phyloP scores from a whole-genome alignment of 768 basidiomycete species.

The Pulveroboletus sp. region DNA sequence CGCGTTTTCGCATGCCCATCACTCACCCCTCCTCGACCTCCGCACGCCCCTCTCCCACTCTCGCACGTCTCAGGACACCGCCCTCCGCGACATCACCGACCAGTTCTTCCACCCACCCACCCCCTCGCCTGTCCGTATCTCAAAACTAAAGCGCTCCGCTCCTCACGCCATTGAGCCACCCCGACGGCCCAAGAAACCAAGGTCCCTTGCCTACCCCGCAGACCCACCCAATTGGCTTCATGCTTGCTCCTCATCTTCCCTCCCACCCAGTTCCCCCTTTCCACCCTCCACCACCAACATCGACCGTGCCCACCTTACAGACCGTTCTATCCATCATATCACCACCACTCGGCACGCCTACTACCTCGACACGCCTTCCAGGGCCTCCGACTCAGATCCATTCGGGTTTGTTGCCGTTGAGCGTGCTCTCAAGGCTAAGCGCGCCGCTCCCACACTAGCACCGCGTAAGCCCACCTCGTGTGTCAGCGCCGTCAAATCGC shows the following conservation, averaged over 20 bases:
- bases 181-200: constrained; percentile 31
- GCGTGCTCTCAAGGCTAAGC: constrained; percentile 43
- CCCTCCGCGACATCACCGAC: constrained; percentile 32
- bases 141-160: constrained; percentile 16
- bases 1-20: neutral
- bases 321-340: neutral
- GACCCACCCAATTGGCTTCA: constrained; percentile 30
- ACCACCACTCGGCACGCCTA: constrained; percentile 18
- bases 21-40: constrained; percentile 12
- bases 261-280: constrained; percentile 33
- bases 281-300: constrained; percentile 21
- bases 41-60: constrained; percentile 24
- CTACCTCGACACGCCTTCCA: constrained; percentile 19
- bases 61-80: constrained; percentile 15
- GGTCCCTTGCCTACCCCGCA: constrained; percentile 26
- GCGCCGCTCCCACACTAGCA: constrained; percentile 18
- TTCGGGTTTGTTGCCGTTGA: constrained; percentile 57
- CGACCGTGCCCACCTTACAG: constrained; percentile 5
- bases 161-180: constrained; percentile 23
- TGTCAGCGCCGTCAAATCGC: constrained; percentile 14
- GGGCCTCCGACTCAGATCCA: constrained; percentile 41
- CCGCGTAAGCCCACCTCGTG: constrained; percentile 7
- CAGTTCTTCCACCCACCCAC: constrained; percentile 33
- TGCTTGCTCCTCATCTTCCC: constrained; percentile 26
- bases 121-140: constrained; percentile 26